Base-by-base conservation (phyloP, 2,329 filamentous ascomycete species). In the Rachicladosporium sp. region DNA sequence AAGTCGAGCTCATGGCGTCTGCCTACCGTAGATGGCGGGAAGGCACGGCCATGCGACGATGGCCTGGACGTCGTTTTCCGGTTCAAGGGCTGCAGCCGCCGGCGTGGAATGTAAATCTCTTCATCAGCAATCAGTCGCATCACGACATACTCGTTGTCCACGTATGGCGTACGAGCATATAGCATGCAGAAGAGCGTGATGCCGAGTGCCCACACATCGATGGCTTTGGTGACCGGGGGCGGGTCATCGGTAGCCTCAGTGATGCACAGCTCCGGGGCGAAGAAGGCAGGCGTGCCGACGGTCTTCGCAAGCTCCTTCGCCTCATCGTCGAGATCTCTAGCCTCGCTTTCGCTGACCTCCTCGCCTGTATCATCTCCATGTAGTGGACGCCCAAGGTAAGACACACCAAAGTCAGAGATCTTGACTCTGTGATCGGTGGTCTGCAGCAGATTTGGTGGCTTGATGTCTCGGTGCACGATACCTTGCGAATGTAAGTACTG, bases 321-420 rank as follows among this genome's bases (percentile, higher is more conserved):
- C 57, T 95, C 86, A 51, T 95, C 88, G 35, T 55, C 53, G 43
- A 93, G 78, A 53, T 93, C 85, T 31, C 77, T 78, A 8, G 84
- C 82, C 58, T 95, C 88, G 65, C 79, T 62, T 42, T 87, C 81
- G 43, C 85, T 55, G 37, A 58, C 80, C 30, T 78, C 73, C 51
- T 93, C 85, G 38, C 82, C 83, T 9, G 42, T 32, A 27, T 60
- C 56, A 31, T 47, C 53, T 35, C 93, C 85, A 31, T 84, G 74
- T 42, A 88, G 82, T 1, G 86, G 86, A 37, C 86, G 78, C 21
- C 91, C 91, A 46, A 98, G 85, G 60, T 96, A 98, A 1, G 91
- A 98, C 1, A 98, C 91, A 27, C 91, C 91, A 65, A 98, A 98
- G 56, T 98, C 91, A 4, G 91, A 96, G 44, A 98, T 98, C 68